Base-by-base conservation (phyloP, 305 asterid genomes). In the Nicotiana rustica region DNA sequence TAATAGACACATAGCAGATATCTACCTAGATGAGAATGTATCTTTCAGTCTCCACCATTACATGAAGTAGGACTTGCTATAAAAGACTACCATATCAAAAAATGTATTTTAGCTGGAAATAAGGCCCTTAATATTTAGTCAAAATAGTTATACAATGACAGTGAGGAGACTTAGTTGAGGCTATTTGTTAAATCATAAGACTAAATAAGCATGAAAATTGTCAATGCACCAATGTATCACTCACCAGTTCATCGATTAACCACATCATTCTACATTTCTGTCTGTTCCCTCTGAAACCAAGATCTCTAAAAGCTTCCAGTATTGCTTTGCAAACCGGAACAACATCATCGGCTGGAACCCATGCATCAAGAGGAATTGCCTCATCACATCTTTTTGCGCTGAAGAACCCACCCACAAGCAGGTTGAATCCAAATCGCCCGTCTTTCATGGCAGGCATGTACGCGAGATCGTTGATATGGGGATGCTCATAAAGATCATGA, bases 251-350 rank as follows among this genome's bases (percentile, higher is more conserved):
- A 89, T 96, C 99, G 10, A 96, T 95, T 52, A 93, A 84, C 99
- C 99, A 95, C 99, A 95, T 95, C 99, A 95, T 93, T 88, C 99
- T 91, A 36, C 93, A 88, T 83, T 90, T 95, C 90, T 95, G 99
- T 81, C 98, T 83, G 84, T 95, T 95, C 81, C 98, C 97, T 88
- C 99, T 90, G 0, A 84, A 79, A 41, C 99, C 98, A 25, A 96
- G 95, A 86, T 96, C 99, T 84, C 99, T 86, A 85, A 88, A 96
- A 29, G 98, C 70, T 84, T 96, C 98, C 25, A 96, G 96, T 81
- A 96, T 86, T 35, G 98, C 99, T 77, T 69, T 66, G 88, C 99
- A 96, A 60, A 92, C 90, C 0, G 97, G 93, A 67, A 96, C 88
- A 36, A 96, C 85, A 85, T 96, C 97, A 29, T 96, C 99, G 0